These are phyloP conservation scores for Cryptococcus jaspeensis DNA, from an alignment of 1,284 basidiomycete genomes.

Conservation along the genomic window DNA sequence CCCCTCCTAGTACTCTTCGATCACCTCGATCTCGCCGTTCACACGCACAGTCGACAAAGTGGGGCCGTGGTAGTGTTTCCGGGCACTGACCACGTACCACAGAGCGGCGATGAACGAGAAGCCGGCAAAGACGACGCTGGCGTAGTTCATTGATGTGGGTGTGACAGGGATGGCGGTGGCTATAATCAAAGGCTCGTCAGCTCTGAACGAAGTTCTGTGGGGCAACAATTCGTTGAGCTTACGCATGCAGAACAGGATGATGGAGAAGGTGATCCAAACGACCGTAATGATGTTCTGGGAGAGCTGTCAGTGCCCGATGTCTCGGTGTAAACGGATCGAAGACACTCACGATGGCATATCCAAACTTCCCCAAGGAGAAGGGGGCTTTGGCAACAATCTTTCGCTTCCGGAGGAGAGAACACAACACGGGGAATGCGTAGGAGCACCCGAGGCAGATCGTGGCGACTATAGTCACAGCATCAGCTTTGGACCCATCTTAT, in stretches of 20 bases:
- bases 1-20: conserved; percentile 3
- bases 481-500: background rate
- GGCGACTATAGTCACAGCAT: conserved; percentile 24
- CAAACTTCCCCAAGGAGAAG: conserved; percentile 51
- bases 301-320: conserved; percentile 1
- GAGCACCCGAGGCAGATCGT: conserved; percentile 47
- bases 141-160: conserved; percentile 52
- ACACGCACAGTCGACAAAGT: conserved; percentile 16
- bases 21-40: background rate
- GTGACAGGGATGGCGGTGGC: conserved; percentile 50
- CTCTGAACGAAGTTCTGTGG: background rate
- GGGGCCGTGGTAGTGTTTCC: conserved; percentile 39
- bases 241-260: conserved; percentile 54
- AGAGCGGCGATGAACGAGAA: conserved; percentile 45
- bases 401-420: conserved; percentile 46
- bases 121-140: conserved; percentile 47
- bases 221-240: conserved; percentile 7
- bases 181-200: background rate
- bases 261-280: conserved; percentile 52
- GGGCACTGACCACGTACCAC: conserved; percentile 48
- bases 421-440: conserved; percentile 52
- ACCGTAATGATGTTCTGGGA: conserved; percentile 50
- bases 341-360: conserved; percentile 39
- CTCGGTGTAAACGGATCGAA: background rate
- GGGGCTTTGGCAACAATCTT: conserved; percentile 45